Conservation (phyloP, 2,329 filamentous ascomycete genomes). For the Neopestalotiopsis sp. region DNA sequence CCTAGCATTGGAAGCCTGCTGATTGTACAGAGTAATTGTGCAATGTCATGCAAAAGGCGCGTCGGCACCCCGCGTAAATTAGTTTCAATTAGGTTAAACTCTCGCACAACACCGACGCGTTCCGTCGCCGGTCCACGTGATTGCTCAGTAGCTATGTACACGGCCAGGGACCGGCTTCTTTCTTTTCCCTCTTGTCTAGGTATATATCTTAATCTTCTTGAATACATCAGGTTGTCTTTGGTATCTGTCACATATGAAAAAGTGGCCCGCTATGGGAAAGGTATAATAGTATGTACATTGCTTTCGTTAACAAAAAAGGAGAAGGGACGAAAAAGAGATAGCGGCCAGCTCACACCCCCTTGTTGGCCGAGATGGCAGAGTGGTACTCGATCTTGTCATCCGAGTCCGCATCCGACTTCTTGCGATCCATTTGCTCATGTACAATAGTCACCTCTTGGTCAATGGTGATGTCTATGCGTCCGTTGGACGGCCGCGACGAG, state of each 20-base stretch:
- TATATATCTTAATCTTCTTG: too few relatives aligned
- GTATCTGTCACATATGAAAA: too few relatives aligned
- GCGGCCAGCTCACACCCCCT: background rate
- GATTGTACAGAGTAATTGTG: background rate
- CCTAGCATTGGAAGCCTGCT: background rate
- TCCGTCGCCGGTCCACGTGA: too few relatives aligned
- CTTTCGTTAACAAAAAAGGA: background rate
- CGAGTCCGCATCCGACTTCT: background rate
- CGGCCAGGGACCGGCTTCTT: too few relatives aligned
- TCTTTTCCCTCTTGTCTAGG: too few relatives aligned
- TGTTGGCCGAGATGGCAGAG: background rate
- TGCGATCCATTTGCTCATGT: background rate
- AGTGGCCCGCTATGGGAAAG: too few relatives aligned
- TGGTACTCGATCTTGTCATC: background rate
- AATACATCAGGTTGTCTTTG: too few relatives aligned
- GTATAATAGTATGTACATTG: background rate
- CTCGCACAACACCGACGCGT: background rate
- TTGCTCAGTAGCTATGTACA: too few relatives aligned
- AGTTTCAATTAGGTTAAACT: background rate
- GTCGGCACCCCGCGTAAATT: constrained; percentile 10
- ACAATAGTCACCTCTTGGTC: background rate
- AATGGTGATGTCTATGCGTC: background rate
- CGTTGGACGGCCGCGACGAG: background rate
- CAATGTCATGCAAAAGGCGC: constrained; percentile 11
- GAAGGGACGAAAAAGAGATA: background rate